These are phyloP conservation scores for Choricystis sp. DNA, from an alignment of 139 green algal genomes.

Conservation along the genomic window DNA sequence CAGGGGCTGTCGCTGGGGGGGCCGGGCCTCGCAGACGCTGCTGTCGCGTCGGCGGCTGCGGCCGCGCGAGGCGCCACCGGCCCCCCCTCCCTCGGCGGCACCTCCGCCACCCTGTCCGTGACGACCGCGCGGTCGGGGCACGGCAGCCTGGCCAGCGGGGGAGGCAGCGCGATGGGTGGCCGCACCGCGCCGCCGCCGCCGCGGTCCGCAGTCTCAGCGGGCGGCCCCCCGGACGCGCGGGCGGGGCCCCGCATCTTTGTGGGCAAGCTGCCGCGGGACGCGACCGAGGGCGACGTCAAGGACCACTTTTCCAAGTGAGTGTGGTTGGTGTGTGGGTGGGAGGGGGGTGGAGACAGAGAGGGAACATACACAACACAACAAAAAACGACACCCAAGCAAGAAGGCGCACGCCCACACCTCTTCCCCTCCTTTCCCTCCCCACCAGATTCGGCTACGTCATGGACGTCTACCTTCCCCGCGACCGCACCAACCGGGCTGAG, in stretches of 20 bases:
- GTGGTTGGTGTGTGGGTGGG: no score
- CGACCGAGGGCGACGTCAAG: conserved; percentile 58
- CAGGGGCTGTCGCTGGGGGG: no score
- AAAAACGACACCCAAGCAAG: no score
- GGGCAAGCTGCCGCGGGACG: conserved; percentile 73
- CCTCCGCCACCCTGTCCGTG: background rate
- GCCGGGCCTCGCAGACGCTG: no score
- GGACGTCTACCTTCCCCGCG: conserved; percentile 73
- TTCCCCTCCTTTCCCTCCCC: no score
- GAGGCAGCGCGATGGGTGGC: background rate
- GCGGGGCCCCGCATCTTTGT: conserved; percentile 75
- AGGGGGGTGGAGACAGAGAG: no score
- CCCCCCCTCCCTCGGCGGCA: background rate
- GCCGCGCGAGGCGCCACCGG: no score
- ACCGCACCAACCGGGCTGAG: conserved; percentile 23
- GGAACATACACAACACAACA: no score
- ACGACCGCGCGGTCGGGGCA: no score
- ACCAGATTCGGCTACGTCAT: conserved; percentile 75
- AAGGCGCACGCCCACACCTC: no score
- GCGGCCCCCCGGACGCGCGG: conserved; percentile 1
- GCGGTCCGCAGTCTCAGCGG: background rate
- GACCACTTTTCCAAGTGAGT: conserved; percentile 75
- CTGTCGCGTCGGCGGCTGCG: no score
- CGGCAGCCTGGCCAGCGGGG: background rate
- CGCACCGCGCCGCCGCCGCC: background rate